Evolutionary conservation across 2,329 filamentous ascomycete species (phyloP), one percentile per base, ranked within the genome.

Genomic region (Metarhizium sp.): DNA sequence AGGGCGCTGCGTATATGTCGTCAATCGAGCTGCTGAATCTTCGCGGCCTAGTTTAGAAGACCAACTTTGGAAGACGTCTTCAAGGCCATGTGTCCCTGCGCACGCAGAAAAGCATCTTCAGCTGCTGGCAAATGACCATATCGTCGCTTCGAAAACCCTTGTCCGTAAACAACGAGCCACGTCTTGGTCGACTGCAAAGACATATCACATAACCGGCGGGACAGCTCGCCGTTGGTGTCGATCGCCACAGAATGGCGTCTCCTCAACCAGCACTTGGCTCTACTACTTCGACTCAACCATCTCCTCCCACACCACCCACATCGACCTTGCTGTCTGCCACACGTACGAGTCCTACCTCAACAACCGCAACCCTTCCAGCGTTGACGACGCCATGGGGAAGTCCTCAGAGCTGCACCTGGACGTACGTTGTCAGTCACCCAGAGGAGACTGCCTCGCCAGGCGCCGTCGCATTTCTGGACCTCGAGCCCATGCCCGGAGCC

Each of bases 361-460:
- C 57, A 11, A 59, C 56, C 32, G 58, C 59, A 32, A 59, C 60
- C 16, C 65, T 68, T 30, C 69, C 71, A 18, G 68, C 71, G 29
- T 68, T 73, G 65, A 72, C 69, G 34, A 72, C 70, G 16, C 64
- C 62, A 48, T 74, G 71, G 71, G 68, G 59, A 34, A 67, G 57
- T 6, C 71, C 71, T 11, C 55, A 58, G 43, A 67, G 62, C 53
- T 74, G 71, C 58, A 73, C 69, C 13, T 74, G 69, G 66, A 73
- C 71, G 2, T 73, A 69, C 53, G 64, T 72, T 53, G 61, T 64
- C 45, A 64, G 67, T 50, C 60, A 64, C 34, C 50, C 61, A 40
- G 51, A 60, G 10, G 58, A 58, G 29, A 60, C 61, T 47, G 65
- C 60, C 2, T 59, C 60, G 30, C 59, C 61, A 8, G 69, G 66